A percentile compares a stretch with the other conserved stretches of the same genome.
Conservation (phyloP, 202 grass and related monocot genomes). For the Digitaria exilis region DNA sequence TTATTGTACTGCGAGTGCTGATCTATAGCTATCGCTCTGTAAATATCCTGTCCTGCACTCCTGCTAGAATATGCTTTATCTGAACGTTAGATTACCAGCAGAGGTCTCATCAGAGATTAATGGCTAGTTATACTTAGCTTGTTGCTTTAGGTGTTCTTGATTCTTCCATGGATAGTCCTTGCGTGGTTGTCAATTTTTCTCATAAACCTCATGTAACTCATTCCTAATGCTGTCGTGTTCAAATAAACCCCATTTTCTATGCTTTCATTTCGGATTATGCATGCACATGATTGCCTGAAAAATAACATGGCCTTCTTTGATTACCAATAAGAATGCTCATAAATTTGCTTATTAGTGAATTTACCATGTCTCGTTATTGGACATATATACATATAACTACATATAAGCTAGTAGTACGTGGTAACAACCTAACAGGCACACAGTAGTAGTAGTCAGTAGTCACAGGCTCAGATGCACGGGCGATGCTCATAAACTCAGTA, state of each 20-base stretch:
- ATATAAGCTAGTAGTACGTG: not conserved
- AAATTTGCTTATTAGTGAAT: not conserved
- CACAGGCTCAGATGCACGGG: not conserved
- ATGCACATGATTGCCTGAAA: not conserved
- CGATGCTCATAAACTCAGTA: not conserved
- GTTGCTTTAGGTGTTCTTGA: not conserved
- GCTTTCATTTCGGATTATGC: not conserved
- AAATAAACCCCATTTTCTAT: not conserved
- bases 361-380: not conserved
- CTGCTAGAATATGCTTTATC: not conserved
- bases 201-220: not conserved
- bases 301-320: not conserved
- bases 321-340: not conserved
- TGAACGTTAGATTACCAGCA: not conserved
- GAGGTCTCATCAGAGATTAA: slow-evolving; percentile 6
- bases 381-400: no score
- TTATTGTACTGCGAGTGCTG: not conserved
- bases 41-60: slow-evolving; percentile 25
- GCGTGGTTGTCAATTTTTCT: not conserved
- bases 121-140: not conserved
- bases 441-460: no score
- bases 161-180: not conserved
- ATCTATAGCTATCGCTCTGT: not conserved
- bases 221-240: not conserved
- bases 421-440: no score